phyloP scores from a whole-genome alignment of 1,284 basidiomycete genomes.

The Paramarasmius palmivorus region DNA sequence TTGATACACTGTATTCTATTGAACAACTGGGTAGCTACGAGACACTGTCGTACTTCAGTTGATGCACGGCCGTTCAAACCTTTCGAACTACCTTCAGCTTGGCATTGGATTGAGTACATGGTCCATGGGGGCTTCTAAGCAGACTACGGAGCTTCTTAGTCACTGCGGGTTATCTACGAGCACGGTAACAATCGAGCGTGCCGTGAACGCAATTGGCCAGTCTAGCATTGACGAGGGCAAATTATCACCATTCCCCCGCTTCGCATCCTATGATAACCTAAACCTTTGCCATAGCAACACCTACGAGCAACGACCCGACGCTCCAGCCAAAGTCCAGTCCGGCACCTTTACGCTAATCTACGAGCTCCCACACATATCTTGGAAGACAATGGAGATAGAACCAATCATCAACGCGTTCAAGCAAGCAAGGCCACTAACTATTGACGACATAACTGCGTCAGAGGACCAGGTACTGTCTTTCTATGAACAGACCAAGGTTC shows the following conservation, averaged over 20 bases:
- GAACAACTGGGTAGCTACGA: no score
- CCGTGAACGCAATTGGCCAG: background rate
- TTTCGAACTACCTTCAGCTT: background rate
- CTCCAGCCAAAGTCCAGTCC: constrained; percentile 16
- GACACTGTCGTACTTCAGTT: no score
- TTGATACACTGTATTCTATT: no score
- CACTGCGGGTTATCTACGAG: background rate
- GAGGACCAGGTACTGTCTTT: background rate
- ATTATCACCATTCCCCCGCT: constrained; percentile 3
- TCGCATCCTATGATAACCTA: constrained; percentile 15
- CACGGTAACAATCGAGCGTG: background rate
- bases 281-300: constrained; percentile 7
- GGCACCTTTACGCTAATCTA: constrained; percentile 15
- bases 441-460: constrained; percentile 8
- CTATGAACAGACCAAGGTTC: background rate
- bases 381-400: constrained; percentile 2
- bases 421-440: background rate
- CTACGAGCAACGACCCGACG: constrained; percentile 14
- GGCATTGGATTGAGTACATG: background rate
- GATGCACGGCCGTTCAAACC: no score
- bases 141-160: constrained; percentile 4
- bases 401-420: constrained; percentile 7
- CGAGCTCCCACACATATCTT: constrained; percentile 1
- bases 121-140: constrained; percentile 1
- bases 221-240: background rate